Evolutionary conservation across 1,139 yeast genomes (phyloP), one percentile per base, ranked within the genome.

Genomic region (Hansenula lynferdii): DNA sequence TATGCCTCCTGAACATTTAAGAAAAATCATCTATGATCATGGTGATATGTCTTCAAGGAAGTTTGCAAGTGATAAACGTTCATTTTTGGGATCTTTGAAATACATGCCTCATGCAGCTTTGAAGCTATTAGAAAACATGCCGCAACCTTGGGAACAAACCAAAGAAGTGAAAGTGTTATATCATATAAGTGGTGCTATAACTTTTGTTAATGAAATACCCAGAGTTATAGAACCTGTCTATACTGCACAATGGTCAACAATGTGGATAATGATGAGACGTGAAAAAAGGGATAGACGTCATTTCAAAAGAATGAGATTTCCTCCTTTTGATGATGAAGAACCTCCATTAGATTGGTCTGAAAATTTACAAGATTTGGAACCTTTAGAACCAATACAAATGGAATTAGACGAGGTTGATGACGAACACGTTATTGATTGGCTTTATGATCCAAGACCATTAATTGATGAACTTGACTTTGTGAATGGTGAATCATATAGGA

Each of bases 261-360:
- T 80, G 65, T 92, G 98, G 97, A 66, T 77, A 15, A 80, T 81
- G 60, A 92, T 94, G 99, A 74, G 97, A 53, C 70, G 92, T 39
- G 98, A 92, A 57, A 92, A 94, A 57, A 74, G 95, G 42, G 97
- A 90, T 56, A 71, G 98, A 47, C 70, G 80, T 31, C 95, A 86
- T 57, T 92, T 94, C 62, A 84, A 87, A 52, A 72, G 99, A 51
- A 81, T 92, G 85, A 72, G 89, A 40, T 85, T 92, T 50, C 99
- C 99, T 1, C 92, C 96, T 0, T 89, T 92, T 64, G 98, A 94
- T 61, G 99, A 94, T 56, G 98, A 94, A 57, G 97, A 90, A 57
- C 96, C 97, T 0, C 95, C 95, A 1, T 60, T 90, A 31, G 79
- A 83, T 44, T 92, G 89, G 82, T 56, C 79, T 19, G 95, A 87